Percentiles rank a stretch among this genome's conserved stretches.
These are phyloP conservation scores for Fusarium subtropicale DNA, from an alignment of 2,329 filamentous ascomycete genomes.

Conservation along the genomic window DNA sequence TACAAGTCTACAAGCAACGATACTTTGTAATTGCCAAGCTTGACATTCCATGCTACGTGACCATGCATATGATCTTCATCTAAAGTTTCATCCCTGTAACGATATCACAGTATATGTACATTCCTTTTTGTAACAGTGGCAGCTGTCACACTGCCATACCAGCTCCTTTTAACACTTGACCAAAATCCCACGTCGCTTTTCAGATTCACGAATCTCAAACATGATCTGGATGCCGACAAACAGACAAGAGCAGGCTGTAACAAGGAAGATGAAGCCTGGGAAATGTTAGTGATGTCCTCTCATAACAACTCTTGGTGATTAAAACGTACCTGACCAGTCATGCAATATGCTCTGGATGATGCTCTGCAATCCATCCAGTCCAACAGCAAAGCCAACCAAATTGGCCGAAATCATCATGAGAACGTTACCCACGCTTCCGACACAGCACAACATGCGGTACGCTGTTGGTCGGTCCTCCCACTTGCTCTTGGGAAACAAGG, in stretches of 20 bases:
- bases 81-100: constrained; percentile 14
- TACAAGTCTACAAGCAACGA: background rate
- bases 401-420: constrained; percentile 98
- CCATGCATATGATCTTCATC: constrained; percentile 3
- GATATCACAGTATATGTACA: constrained; percentile 35
- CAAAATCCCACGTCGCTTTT: constrained; percentile 83
- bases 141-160: background rate
- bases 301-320: background rate
- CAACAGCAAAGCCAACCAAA: constrained; percentile 93
- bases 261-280: constrained; percentile 76
- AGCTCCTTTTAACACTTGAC: constrained; percentile 75
- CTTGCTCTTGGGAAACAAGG: constrained; percentile 77
- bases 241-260: constrained; percentile 75
- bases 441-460: constrained; percentile 83
- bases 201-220: constrained; percentile 92
- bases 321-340: constrained; percentile 73
- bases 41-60: constrained; percentile 14
- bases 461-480: constrained; percentile 77
- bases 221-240: constrained; percentile 93
- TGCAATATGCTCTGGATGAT: constrained; percentile 80
- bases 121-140: background rate
- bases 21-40: background rate
- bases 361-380: constrained; percentile 84
- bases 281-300: constrained; percentile 39
- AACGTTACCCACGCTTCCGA: constrained; percentile 85